A percentile compares a stretch with the other conserved stretches of the same genome.
Conservation (phyloP, 1,284 basidiomycete genomes). For the Cryptococcus sp. region DNA sequence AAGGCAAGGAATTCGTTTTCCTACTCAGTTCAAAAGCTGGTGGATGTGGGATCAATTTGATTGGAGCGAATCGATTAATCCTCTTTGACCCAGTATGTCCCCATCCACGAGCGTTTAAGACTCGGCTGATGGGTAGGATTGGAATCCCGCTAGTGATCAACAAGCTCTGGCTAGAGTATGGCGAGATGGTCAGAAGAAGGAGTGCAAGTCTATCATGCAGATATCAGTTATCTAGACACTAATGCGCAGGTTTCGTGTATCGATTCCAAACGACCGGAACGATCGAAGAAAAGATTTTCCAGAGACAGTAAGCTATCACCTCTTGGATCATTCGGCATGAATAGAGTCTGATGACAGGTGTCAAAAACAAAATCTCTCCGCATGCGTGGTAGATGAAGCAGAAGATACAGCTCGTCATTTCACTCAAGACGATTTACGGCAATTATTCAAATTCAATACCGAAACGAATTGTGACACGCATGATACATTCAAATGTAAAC, state of each 20-base stretch:
- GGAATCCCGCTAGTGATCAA: conserved; percentile 98
- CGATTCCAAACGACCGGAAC: conserved; percentile 97
- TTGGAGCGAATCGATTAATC: conserved; percentile 92
- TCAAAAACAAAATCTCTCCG: conserved; percentile 93
- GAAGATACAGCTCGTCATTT: conserved; percentile 95
- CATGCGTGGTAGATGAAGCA: conserved; percentile 95
- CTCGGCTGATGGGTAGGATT: conserved; percentile 57
- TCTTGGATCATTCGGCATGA: not conserved
- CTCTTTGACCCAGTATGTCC: conserved; percentile 85
- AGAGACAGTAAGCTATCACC: conserved; percentile 59
- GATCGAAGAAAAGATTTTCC: conserved; percentile 99
- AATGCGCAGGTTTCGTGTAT: conserved; percentile 78
- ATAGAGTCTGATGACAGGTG: conserved; percentile 50
- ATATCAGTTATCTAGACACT: not conserved
- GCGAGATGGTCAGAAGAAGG: conserved; percentile 99
- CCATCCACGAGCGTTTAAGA: not conserved
- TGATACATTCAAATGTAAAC: conserved; percentile 95
- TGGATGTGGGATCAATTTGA: conserved; percentile 96
- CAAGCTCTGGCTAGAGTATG: conserved; percentile 97
- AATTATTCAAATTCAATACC: conserved; percentile 89
- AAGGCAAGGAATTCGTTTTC: conserved; percentile 92
- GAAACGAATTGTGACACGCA: conserved; percentile 89
- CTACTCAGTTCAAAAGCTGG: conserved; percentile 94
- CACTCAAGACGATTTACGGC: conserved; percentile 79
- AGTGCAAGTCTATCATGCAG: conserved; percentile 59